Evolutionary conservation across 345 rosid genomes (phyloP).

Genomic region (Gossypium thurberi): DNA sequence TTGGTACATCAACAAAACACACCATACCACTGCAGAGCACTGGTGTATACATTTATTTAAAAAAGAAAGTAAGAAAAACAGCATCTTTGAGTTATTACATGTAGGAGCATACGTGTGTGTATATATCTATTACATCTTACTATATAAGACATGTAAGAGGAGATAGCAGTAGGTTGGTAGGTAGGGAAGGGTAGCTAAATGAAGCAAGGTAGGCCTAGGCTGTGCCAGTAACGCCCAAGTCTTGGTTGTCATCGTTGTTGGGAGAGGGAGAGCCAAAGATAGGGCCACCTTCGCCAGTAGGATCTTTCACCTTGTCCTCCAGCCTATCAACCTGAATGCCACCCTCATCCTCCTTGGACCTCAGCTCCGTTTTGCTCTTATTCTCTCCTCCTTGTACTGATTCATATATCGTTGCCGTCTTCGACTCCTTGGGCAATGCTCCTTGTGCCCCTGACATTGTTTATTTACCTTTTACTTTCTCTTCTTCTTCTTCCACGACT

Average conservation of each 20-base stretch:
- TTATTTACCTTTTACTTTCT: not conserved
- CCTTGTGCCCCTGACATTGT: conserved; percentile 60
- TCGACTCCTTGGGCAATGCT: conserved; percentile 47
- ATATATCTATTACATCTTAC: not conserved
- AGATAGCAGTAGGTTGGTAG: not conserved
- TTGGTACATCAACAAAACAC: not conserved
- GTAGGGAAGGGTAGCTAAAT: not conserved
- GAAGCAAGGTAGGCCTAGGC: conserved; percentile 21
- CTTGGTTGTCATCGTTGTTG: conserved; percentile 28
- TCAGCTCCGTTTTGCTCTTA: conserved; percentile 14
- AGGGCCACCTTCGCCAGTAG: conserved; percentile 43
- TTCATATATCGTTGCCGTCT: conserved; percentile 39
- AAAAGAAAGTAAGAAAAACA: not conserved
- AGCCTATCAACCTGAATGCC: conserved; percentile 32
- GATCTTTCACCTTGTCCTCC: conserved; percentile 41
- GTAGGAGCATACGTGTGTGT: not conserved
- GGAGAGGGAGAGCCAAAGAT: conserved; percentile 28
- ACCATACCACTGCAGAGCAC: not conserved
- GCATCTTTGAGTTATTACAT: not conserved
- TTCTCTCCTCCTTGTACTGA: conserved; percentile 4
- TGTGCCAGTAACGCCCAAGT: conserved; percentile 48
- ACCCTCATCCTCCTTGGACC: conserved; percentile 35
- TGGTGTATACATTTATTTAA: not conserved
- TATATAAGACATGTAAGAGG: not conserved
- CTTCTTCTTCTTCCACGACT: not conserved